phyloP scores from a whole-genome alignment of 148 eudicot genomes.

The Cornus controversa region DNA sequence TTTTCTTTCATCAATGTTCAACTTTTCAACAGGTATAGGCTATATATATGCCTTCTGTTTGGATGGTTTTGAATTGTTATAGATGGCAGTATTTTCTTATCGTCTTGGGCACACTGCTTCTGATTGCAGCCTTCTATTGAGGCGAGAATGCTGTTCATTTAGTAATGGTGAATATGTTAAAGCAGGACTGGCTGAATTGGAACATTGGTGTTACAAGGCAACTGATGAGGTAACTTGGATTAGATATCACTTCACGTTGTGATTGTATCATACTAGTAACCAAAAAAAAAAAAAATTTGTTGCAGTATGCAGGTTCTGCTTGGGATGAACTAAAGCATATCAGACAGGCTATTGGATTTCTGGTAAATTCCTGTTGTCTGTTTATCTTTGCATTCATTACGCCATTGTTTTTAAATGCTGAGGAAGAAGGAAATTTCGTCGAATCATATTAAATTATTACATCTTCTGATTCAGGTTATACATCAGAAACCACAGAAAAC shows the following conservation, averaged over 20 bases:
- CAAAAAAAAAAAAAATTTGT: not conserved
- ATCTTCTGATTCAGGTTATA: conserved; percentile 54
- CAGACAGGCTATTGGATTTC: conserved; percentile 93
- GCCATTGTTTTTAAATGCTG: too few species aligned
- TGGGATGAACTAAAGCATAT: conserved; percentile 99
- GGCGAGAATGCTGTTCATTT: conserved; percentile 98
- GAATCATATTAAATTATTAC: not conserved
- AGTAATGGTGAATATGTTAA: conserved; percentile 99
- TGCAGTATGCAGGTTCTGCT: conserved; percentile 94
- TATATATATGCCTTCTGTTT: not conserved
- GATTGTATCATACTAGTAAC: not conserved
- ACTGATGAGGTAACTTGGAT: conserved; percentile 72
- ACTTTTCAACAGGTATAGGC: conserved; percentile 82
- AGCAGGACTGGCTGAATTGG: conserved; percentile 90
- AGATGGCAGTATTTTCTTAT: not conserved
- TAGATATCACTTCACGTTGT: not conserved
- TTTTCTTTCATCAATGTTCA: conserved; percentile 98
- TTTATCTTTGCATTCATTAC: not conserved
- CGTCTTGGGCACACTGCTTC: conserved; percentile 6
- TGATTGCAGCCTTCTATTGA: conserved; percentile 74
- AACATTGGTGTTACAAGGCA: conserved; percentile 76
- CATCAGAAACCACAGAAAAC: conserved; percentile 94
- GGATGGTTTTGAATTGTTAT: conserved; percentile 10
- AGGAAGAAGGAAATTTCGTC: too few species aligned
- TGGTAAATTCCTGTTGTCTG: conserved; percentile 44